Evolutionary conservation across 495 filamentous ascomycete species (phyloP).

Genomic region (Friedmanniomyces simplex): DNA sequence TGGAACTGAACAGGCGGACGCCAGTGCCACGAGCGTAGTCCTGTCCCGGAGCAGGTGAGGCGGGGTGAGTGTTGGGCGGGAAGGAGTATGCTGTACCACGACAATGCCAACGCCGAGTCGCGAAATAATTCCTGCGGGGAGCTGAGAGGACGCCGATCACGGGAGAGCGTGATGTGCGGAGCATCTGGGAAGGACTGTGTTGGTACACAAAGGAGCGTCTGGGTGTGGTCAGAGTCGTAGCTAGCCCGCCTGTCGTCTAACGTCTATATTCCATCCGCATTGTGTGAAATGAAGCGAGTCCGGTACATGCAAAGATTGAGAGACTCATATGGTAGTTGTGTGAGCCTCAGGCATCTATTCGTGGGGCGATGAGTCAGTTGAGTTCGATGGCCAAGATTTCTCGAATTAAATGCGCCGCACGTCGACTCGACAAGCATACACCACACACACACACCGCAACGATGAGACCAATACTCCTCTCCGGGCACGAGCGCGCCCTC

Average conservation of each 20-base stretch:
- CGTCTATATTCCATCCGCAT: no score
- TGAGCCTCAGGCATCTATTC: no score
- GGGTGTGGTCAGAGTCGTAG: no score
- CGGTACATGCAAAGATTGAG: no score
- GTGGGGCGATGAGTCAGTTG: neutral
- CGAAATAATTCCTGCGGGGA: neutral
- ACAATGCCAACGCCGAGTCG: neutral
- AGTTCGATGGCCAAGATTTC: neutral
- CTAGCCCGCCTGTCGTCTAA: no score
- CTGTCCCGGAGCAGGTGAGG: neutral
- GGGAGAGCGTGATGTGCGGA: neutral
- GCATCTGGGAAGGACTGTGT: no score
- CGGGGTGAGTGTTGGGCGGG: neutral
- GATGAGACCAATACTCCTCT: constrained; percentile 92
- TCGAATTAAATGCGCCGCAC: neutral
- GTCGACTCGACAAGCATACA: neutral
- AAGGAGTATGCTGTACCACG: neutral
- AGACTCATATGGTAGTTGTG: no score
- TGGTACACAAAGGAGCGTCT: no score
- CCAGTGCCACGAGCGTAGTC: no score
- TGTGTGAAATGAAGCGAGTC: no score
- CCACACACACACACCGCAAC: neutral
- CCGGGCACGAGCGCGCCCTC: constrained; percentile 96
- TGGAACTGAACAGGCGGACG: constrained; percentile 40
- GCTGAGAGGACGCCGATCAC: neutral